Evolutionary conservation across 2,329 filamentous ascomycete genomes (phyloP), one percentile per base, ranked within the genome.

Genomic region (Verticillium isaacii): DNA sequence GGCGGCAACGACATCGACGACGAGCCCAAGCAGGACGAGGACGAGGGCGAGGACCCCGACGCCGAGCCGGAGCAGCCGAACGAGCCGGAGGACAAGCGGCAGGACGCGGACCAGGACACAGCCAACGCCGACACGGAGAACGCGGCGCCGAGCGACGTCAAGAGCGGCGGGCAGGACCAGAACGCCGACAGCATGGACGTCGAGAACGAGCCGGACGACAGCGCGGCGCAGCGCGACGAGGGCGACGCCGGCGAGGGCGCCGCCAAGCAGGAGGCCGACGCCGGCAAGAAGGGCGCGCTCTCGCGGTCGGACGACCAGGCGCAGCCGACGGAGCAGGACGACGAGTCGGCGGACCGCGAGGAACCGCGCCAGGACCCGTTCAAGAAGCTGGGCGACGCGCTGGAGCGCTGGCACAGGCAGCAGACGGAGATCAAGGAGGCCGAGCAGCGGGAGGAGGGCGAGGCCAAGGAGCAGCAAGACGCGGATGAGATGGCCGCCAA

Each of bases 371-470:
- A 80, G 56, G 87, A 95, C 67, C 91, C 93, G 1, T 97, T 97
- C 82, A 95, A 95, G 78, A 96, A 97, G 71, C 85, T 99, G 34
- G 95, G 95, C 25, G 93, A 99, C 77, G 90, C 92, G 6, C 82
- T 99, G 36, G 93, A 98, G 73, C 87, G 89, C 68, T 99, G 93
- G 92, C 93, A 98, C 74, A 86, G 91, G 62, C 91, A 93, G 70
- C 91, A 96, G 69, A 86, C 86, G 56, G 90, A 97, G 64, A 98
- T 99, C 68, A 80, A 85, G 71, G 83, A 89, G 62, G 77, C 84
- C 2, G 79, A 86, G 60, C 77, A 85, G 58, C 77, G 83, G 41
- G 77, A 87, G 60, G 75, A 81, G 50, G 75, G 74, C 23, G 82
- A 86, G 56, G 78, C 82, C 14, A 75, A 82, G 23, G 80, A 23